Base-by-base conservation (phyloP, 495 filamentous ascomycete species). In the Talaromyces ruber region DNA sequence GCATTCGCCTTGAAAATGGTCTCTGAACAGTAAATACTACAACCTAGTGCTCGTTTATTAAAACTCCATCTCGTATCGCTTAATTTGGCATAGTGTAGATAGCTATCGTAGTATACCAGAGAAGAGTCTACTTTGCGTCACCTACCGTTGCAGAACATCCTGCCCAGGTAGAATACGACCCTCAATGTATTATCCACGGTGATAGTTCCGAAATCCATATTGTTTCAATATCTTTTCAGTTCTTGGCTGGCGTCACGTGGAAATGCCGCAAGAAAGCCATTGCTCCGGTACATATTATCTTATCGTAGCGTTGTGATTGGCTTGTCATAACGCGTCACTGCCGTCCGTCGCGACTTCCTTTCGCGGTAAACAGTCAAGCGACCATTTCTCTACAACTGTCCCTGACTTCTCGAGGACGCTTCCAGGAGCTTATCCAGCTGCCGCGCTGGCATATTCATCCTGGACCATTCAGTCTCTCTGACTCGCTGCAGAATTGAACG, bases 311-410 rank as follows among this genome's bases (percentile, higher is more conserved):
- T 4, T 47, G 7, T 45, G 57, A 59, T 59, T 59, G 57, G 57
- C 32, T n/a, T 16, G 6, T 24, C 18, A 26, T 12, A 34, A 59
- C 57, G 57, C 57, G 57, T 59, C 34, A n/a, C 22, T 24, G 18
- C 21, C 50, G 24, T 26, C 22, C n/a, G 22, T 53, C 50, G 50
- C 21, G 57, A 26, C 54, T 59, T 45, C 57, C 37, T 11, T 26
- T 39, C 57, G 22, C 6, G 34, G 57, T 16, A 47, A 59, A 59
- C 57, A 59, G 57, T 59, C 57, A 45, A 47, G 57, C 57, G 57
- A 59, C 30, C 57, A 59, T 12, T 11, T 22, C 8, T 26, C 22
- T 45, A 24, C 34, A n/a, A 16, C 18, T 25, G 2, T 54, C 21
- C 51, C 9, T n/a, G 3, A 54, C 24, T 54, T 28, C 14, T 54